Evolutionary conservation across 495 filamentous ascomycete genomes (phyloP), one percentile per base, ranked within the genome.

Genomic region (Penicillium coprophilum): DNA sequence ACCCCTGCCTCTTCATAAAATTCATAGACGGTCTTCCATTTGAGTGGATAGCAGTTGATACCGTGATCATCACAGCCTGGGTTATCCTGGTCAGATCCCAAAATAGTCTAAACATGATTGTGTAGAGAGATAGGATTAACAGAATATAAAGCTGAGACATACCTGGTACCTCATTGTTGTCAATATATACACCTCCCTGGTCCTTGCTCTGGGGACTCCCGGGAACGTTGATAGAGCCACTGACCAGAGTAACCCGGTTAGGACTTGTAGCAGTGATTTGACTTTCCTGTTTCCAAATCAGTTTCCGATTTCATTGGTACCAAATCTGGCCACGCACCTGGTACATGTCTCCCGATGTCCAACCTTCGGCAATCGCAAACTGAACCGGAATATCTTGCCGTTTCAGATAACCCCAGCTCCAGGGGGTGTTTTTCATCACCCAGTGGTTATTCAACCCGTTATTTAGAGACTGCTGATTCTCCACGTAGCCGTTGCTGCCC

Each of bases 261-360:
- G 80, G 80, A 52, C 77, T 81, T 0, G 80, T 83, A 0, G 79
- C 70, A 1, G 80, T 78, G 39, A 83, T 76, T 54, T 81, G 76
- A 10, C 70, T 67, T 66, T 83, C 79, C 71, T 81, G 31, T 1
- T 9, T 4, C 15, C 6, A 15, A 20, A 30, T 64, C 12, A 58
- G 56, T 24, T 8, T 34, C 3, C 54, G 12, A 23, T 20, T 43
- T 43, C 11, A 20, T 0, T 13, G 28, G 39, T 5, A 4, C 44
- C 13, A 10, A 7, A 20, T 24, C 31, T 17, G 6, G 47, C 5
- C 4, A 34, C 45, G 28, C 38, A 74, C 76, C 64, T 79, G 80
- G 53, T 83, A 83, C 80, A 83, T 83, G 57, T 83, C 80, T 13
- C 71, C 79, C 19, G 78, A 61, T 4, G 78, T 80, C 74, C 77